Conservation (phyloP, 2,329 filamentous ascomycete species). For the Paramyrothecium roridum region DNA sequence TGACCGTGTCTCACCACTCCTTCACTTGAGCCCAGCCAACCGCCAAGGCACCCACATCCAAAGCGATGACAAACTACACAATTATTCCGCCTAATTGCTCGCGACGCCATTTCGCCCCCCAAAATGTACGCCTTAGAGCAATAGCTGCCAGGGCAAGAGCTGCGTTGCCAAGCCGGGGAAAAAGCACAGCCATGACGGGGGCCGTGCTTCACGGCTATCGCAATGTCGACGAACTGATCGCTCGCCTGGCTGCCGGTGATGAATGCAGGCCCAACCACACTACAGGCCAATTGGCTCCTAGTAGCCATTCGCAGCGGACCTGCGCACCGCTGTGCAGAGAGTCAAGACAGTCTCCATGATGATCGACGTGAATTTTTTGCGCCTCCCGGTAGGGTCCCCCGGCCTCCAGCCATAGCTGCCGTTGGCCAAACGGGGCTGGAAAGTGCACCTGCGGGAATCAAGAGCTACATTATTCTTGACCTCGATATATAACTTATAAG, state of each 20-base stretch:
- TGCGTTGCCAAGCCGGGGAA: not conserved
- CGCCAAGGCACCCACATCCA: too few species aligned
- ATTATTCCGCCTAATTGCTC: too few species aligned
- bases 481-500: not conserved
- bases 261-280: not conserved
- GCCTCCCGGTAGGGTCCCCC: not conserved
- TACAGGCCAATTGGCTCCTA: not conserved
- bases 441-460: not conserved
- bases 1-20: not conserved
- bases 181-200: not conserved
- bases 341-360: not conserved
- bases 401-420: not conserved
- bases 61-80: too few species aligned
- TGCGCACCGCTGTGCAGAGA: not conserved
- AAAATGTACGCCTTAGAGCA: too few species aligned
- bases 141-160: too few species aligned
- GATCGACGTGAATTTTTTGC: not conserved
- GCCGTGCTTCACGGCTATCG: not conserved
- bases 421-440: not conserved
- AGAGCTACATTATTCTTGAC: too few species aligned
- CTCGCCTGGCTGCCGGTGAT: too few species aligned
- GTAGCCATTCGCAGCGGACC: not conserved
- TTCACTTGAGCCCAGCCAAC: not conserved
- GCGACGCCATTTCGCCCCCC: too few species aligned
- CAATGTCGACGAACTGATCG: too few species aligned